Percentiles rank a stretch among this genome's conserved stretches.
These are phyloP conservation scores for Fusarium coffeatum DNA, from an alignment of 2,329 filamentous ascomycete species.

Conservation along the genomic window DNA sequence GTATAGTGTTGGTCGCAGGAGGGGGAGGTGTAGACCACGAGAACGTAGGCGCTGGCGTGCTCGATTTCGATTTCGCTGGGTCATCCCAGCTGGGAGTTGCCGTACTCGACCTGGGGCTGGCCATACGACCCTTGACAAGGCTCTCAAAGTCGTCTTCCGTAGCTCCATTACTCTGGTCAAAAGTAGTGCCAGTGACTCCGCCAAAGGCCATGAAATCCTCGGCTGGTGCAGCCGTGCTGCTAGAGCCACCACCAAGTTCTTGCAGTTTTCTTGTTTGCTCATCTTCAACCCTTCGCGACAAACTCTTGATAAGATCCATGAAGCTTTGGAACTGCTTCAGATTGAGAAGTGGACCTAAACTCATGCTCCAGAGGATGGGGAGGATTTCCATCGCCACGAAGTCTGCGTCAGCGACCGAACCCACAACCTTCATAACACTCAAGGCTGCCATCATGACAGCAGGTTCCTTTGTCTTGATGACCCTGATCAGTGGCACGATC, in stretches of 20 bases:
- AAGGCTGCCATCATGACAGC: conserved; percentile 96
- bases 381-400: conserved; percentile 93
- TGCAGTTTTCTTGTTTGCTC: conserved; percentile 91
- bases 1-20: conserved; percentile 53
- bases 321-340: conserved; percentile 89
- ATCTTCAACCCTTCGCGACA: conserved; percentile 84
- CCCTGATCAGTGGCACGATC: conserved; percentile 88
- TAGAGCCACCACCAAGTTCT: conserved; percentile 75
- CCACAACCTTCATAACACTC: conserved; percentile 85
- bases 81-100: conserved; percentile 63
- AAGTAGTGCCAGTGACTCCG: conserved; percentile 70
- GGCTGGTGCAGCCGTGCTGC: conserved; percentile 61
- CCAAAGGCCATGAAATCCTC: conserved; percentile 79
- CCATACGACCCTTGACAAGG: conserved; percentile 78
- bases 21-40: conserved; percentile 73
- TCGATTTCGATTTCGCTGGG: conserved; percentile 50
- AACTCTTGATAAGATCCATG: conserved; percentile 85
- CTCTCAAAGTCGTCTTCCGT: conserved; percentile 84
- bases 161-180: conserved; percentile 64
- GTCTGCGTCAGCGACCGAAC: conserved; percentile 83
- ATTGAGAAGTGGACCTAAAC: conserved; percentile 87
- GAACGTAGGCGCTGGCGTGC: conserved; percentile 64
- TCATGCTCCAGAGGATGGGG: conserved; percentile 91
- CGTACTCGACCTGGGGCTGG: conserved; percentile 55
- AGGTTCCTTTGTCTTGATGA: conserved; percentile 97